Evolutionary conservation across 768 basidiomycete species (phyloP).

Genomic region (Naganishia antarctica): DNA sequence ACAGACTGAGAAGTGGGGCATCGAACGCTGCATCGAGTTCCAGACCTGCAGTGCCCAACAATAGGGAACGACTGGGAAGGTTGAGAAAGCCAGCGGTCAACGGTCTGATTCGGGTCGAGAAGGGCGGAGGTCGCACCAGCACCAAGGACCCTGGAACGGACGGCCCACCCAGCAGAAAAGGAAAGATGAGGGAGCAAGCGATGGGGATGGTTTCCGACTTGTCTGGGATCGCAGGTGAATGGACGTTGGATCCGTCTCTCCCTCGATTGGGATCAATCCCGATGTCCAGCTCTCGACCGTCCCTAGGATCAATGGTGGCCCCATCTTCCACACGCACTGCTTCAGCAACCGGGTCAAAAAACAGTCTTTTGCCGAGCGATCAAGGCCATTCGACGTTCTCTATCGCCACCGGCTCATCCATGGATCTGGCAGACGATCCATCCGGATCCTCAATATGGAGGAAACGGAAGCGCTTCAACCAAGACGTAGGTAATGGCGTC

Average conservation of each 20-base stretch:
- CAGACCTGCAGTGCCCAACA: background rate
- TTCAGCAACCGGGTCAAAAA: background rate
- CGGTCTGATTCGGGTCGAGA: conserved; percentile 18
- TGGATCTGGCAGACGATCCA: background rate
- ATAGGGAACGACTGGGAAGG: conserved; percentile 16
- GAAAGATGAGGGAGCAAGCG: conserved; percentile 10
- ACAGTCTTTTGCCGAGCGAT: background rate
- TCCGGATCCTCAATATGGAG: conserved; percentile 6
- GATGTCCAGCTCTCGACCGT: background rate
- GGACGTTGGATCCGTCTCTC: conserved; percentile 23
- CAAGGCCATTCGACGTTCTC: background rate
- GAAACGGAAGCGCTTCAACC: conserved; percentile 8
- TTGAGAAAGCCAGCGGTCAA: conserved; percentile 24
- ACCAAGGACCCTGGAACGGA: background rate
- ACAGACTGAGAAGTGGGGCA: background rate
- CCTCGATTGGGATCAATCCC: background rate
- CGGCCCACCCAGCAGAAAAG: background rate
- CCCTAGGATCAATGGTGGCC: background rate
- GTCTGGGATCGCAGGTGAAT: conserved; percentile 27
- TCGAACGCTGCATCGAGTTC: background rate
- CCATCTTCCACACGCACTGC: background rate
- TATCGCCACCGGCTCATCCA: background rate
- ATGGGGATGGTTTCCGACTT: conserved; percentile 11
- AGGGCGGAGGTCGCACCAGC: background rate
- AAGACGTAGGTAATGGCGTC: background rate